These are phyloP conservation scores for Hypoxylon sp. DNA, from an alignment of 2,329 filamentous ascomycete species.

Conservation along the genomic window DNA sequence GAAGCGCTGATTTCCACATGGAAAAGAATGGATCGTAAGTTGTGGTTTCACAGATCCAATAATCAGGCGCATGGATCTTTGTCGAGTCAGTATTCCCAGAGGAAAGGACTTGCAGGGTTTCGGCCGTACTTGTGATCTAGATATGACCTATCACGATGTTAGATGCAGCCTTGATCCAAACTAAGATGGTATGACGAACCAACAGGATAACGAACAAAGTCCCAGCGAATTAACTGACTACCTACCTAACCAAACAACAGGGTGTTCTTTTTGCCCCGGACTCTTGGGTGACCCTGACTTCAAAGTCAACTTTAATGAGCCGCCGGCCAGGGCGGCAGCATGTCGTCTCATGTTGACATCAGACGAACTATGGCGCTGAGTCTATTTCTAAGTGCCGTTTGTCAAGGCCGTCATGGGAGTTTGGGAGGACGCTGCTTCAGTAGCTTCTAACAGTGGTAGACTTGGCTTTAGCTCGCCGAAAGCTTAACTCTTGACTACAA, in stretches of 20 bases:
- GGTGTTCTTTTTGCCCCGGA: slow-evolving; percentile 14
- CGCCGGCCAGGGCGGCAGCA: slow-evolving; percentile 16
- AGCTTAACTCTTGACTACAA: slow-evolving; percentile 25
- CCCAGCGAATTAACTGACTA: slow-evolving; percentile 1
- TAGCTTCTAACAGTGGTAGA: slow-evolving; percentile 20
- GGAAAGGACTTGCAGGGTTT: slow-evolving; percentile 43
- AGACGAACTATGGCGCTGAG: slow-evolving; percentile 30
- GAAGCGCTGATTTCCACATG: slow-evolving; percentile 7
- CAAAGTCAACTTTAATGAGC: slow-evolving; percentile 31
- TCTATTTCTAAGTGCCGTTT: slow-evolving; percentile 34
- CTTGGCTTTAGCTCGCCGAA: slow-evolving; percentile 22
- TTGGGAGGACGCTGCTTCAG: slow-evolving; percentile 13
- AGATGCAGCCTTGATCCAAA: slow-evolving; percentile 27
- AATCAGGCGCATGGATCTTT: slow-evolving; percentile 15
- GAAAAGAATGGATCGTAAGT: slow-evolving; percentile 9
- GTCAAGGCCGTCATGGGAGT: slow-evolving; percentile 31
- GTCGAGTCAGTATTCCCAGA: slow-evolving; percentile 44
- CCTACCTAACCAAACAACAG: slow-evolving; percentile 1
- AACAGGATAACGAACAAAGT: slow-evolving; percentile 15
- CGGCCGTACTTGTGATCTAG: slow-evolving; percentile 43
- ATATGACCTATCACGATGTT: slow-evolving; percentile 40
- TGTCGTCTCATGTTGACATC: slow-evolving; percentile 44
- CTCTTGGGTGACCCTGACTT: slow-evolving; percentile 22
- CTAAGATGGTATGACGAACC: slow-evolving; percentile 24
- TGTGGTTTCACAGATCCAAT: slow-evolving; percentile 25